These are phyloP conservation scores for Teratosphaeria gauchensis DNA, from an alignment of 2,329 filamentous ascomycete species.

Conservation along the genomic window DNA sequence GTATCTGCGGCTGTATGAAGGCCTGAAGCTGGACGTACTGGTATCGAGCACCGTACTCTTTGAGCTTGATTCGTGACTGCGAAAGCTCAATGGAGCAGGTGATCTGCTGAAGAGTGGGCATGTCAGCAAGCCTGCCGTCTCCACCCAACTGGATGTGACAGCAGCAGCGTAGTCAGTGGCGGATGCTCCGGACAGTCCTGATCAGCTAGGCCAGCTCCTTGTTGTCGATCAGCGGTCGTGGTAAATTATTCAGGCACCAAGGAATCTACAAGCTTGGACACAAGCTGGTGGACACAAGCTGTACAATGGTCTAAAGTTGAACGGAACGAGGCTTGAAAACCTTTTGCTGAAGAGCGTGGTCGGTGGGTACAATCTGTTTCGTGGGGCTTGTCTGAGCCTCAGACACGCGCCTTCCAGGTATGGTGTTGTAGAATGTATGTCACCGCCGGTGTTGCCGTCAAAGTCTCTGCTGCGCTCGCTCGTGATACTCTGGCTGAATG, in stretches of 20 bases:
- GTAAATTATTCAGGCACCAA: not conserved
- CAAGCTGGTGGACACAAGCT: too few relatives aligned
- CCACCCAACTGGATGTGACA: not conserved
- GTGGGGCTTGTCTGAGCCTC: not conserved
- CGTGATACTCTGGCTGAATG: not conserved
- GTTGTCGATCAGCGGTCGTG: not conserved
- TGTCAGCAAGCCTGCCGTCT: constrained; percentile 16
- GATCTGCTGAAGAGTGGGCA: constrained; percentile 47
- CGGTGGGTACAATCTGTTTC: not conserved
- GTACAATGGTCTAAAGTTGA: not conserved
- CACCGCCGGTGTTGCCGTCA: not conserved
- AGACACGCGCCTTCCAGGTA: not conserved
- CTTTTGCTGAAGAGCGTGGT: not conserved
- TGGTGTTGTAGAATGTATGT: not conserved
- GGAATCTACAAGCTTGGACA: not conserved
- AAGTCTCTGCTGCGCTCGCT: not conserved
- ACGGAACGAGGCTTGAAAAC: not conserved
- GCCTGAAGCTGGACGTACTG: not conserved
- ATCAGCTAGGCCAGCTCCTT: not conserved
- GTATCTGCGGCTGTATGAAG: not conserved
- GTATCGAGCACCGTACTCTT: constrained; percentile 42
- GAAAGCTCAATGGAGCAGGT: constrained; percentile 43
- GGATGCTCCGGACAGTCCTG: not conserved
- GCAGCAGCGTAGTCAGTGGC: not conserved
- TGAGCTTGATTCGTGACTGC: constrained; percentile 32